phyloP scores from a whole-genome alignment of 2,329 filamentous ascomycete species.

The Nemania bipapillata region DNA sequence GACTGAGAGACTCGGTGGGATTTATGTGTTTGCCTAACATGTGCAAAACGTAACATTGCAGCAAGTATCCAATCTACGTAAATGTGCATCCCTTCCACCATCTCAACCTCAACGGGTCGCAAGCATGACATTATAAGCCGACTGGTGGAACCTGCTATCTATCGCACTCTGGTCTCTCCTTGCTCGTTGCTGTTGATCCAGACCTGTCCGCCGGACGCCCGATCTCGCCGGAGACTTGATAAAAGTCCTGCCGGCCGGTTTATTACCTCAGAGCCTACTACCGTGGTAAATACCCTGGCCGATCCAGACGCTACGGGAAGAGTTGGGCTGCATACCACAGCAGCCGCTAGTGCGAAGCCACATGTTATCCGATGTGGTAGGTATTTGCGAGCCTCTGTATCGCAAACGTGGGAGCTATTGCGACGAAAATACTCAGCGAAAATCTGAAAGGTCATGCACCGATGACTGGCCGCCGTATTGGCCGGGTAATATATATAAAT shows the following conservation, averaged over 20 bases:
- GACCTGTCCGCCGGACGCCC: conserved; percentile 5
- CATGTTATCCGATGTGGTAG: conserved; percentile 11
- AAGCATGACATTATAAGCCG: not conserved
- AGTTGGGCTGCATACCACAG: not conserved
- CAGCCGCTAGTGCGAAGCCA: conserved; percentile 4
- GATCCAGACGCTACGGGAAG: not conserved
- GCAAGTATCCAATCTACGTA: not conserved
- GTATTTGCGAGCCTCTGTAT: conserved; percentile 18
- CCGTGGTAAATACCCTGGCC: conserved; percentile 17
- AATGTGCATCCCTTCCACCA: not conserved
- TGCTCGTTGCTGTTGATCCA: not conserved
- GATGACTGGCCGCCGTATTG: conserved; percentile 26
- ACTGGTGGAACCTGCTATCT: conserved; percentile 1
- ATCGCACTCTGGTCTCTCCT: not conserved
- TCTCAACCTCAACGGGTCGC: conserved; percentile 7
- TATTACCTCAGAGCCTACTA: not conserved
- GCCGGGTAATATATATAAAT: conserved; percentile 20
- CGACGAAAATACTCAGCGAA: not conserved
- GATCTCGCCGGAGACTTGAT: conserved; percentile 10
- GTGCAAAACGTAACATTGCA: not conserved
- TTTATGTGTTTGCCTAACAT: not conserved
- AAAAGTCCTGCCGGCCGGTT: conserved; percentile 3
- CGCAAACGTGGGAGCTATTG: not conserved
- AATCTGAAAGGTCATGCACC: conserved; percentile 11
- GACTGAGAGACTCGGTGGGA: not conserved